A percentile compares a stretch with the other conserved stretches of the same genome.
Conservation (phyloP, 2,329 filamentous ascomycete species). For the Aureobasidium sp. region DNA sequence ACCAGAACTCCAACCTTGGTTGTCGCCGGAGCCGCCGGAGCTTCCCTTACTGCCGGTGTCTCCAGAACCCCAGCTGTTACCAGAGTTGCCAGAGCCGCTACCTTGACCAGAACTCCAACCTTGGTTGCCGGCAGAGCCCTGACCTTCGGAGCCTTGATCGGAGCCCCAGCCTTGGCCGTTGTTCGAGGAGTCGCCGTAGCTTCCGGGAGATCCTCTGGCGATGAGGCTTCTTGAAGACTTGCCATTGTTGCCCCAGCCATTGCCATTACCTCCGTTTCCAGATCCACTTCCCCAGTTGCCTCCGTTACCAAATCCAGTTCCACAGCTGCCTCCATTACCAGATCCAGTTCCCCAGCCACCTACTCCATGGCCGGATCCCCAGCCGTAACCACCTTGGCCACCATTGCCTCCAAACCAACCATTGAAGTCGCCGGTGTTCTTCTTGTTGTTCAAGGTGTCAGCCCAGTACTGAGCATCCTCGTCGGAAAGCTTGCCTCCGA, state of each 20-base stretch:
- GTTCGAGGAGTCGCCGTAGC: background rate
- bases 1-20: background rate
- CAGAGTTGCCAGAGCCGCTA: background rate
- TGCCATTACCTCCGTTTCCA: background rate
- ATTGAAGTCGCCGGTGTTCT: background rate
- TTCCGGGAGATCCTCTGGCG: background rate
- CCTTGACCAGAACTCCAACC: background rate
- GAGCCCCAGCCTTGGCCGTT: background rate
- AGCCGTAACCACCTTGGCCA: background rate
- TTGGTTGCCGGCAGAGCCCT: background rate
- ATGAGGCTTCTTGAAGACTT: background rate
- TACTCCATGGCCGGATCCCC: background rate
- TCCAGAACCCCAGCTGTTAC: background rate
- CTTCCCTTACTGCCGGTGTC: background rate
- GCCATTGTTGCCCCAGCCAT: background rate
- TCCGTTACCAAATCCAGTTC: background rate
- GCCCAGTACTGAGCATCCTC: background rate
- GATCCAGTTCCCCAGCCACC: too few species aligned
- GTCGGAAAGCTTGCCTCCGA: conserved; percentile 1
- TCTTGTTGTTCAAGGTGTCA: background rate
- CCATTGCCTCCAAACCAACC: background rate
- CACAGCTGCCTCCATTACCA: background rate
- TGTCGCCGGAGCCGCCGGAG: background rate
- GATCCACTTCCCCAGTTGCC: background rate
- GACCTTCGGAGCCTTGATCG: background rate